A percentile compares a stretch with the other conserved stretches of the same genome.
Evolutionary conservation across 2,329 filamentous ascomycete genomes (phyloP).

Genomic region (Ophiostoma australiae): DNA sequence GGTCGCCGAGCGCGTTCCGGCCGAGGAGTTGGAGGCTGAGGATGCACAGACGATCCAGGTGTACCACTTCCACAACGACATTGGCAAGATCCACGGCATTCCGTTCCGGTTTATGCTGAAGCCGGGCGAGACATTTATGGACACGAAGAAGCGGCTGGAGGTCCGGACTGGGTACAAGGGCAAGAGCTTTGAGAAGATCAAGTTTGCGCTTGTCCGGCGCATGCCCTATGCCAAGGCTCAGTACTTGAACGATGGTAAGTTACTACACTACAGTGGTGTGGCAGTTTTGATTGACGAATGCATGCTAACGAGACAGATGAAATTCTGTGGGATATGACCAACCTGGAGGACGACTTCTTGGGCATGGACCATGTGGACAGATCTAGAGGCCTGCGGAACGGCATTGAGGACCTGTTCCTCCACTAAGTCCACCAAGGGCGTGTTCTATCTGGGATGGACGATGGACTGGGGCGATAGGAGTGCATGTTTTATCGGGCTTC

Average conservation of each 20-base stretch:
- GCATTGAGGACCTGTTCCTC: constrained; percentile 59
- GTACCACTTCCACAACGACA: constrained; percentile 91
- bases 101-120: constrained; percentile 88
- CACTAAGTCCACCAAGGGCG: constrained; percentile 29
- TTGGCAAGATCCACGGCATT: constrained; percentile 75
- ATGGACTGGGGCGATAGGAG: background rate
- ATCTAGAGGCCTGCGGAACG: constrained; percentile 54
- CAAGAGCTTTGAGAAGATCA: constrained; percentile 98
- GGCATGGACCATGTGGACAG: constrained; percentile 64
- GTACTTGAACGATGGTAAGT: constrained; percentile 82
- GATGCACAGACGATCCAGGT: constrained; percentile 64
- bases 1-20: constrained; percentile 74
- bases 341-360: constrained; percentile 55
- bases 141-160: constrained; percentile 91
- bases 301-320: constrained; percentile 46
- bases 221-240: constrained; percentile 69
- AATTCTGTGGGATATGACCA: constrained; percentile 50
- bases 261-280: background rate
- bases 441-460: background rate
- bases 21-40: constrained; percentile 60
- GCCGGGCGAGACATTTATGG: constrained; percentile 78
- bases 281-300: background rate
- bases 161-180: constrained; percentile 92
- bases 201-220: constrained; percentile 77
- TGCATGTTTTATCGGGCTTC: background rate